Base-by-base conservation (phyloP, 23 red algal species). In the Gracilaria caudata region DNA sequence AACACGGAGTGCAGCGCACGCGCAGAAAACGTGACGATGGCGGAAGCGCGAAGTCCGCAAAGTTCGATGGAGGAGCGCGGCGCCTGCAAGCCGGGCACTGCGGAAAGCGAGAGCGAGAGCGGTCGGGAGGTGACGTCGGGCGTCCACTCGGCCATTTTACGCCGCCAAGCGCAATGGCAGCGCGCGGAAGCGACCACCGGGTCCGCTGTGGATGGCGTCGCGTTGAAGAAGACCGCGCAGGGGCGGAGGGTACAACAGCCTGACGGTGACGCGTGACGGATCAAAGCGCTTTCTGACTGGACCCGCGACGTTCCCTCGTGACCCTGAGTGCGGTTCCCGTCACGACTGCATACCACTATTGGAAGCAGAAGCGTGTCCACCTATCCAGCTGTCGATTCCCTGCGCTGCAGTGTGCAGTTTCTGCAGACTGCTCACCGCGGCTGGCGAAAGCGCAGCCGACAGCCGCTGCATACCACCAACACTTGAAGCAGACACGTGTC, bases 31-130 rank as follows among this genome's bases (percentile, higher is more conserved):
- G 7, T 35, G 28, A 51, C n/a, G 36, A 77, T 28, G 43, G 36
- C 72, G 36, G 40, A 3, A 20, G 74, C 74, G 11, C 56, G 39
- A 25, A 79, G 28, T 3, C 74, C 74, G 16, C 30, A 33, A 3
- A 56, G 7, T 23, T 79, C 74, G 74, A 79, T 79, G n/a, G 51
- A 25, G 12, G 39, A 79, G 65, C 1, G 33, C 32, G 65, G n/a
- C 8, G 37, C 14, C 2, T 3, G 10, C 1, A 34, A 23, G 26
- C 0, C 34, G 34, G 65, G n/a, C 13, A 34, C 12, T 10, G 33
- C 34, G 8, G 65, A 28, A 6, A 41, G 65, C 65, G 32, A 41
- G 19, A 71, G 32, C 20, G 65, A 8, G 3, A 36, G 34, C 8
- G 60, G 20, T 19, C 23, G 10, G 1, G 9, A 2, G 32, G 60